These are phyloP conservation scores for Cryptococcus sp. DNA, from an alignment of 1,284 basidiomycete genomes.

Conservation along the genomic window DNA sequence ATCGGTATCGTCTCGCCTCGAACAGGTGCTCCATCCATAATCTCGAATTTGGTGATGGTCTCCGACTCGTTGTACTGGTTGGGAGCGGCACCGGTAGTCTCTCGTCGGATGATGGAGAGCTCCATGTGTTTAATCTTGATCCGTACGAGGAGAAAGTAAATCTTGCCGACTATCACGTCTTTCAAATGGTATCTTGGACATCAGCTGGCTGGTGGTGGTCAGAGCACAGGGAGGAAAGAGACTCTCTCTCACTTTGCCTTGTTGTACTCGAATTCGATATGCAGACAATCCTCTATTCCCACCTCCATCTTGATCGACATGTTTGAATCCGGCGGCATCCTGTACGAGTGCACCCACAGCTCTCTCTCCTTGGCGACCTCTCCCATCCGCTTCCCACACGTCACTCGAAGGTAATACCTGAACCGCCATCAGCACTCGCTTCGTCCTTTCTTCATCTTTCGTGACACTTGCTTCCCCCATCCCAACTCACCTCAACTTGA, in stretches of 20 bases:
- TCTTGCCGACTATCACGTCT: conserved; percentile 98
- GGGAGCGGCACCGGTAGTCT: conserved; percentile 91
- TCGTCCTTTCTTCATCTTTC: conserved; percentile 94
- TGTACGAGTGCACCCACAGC: conserved; percentile 95
- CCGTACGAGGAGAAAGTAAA: conserved; percentile 95
- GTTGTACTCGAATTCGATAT: conserved; percentile 99
- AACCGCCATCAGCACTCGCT: conserved; percentile 55
- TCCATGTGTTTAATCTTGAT: conserved; percentile 99
- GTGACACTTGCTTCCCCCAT: conserved; percentile 98
- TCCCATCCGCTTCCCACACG: conserved; percentile 82
- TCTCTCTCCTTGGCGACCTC: conserved; percentile 90
- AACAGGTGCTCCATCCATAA: conserved; percentile 96
- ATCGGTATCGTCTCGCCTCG: conserved; percentile 98
- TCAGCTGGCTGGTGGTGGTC: not conserved
- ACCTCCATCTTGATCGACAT: conserved; percentile 99
- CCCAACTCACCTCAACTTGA: conserved; percentile 89
- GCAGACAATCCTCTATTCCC: conserved; percentile 95
- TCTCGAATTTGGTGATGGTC: conserved; percentile 99
- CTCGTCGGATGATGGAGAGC: conserved; percentile 91
- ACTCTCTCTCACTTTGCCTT: conserved; percentile 76
- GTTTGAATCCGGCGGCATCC: conserved; percentile 96
- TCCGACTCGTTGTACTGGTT: conserved; percentile 99
- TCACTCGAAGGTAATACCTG: conserved; percentile 91
- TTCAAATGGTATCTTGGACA: conserved; percentile 89
- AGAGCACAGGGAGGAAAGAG: not conserved